These are phyloP conservation scores for Clarireedia sp. DNA, from an alignment of 2,329 filamentous ascomycete genomes.

Conservation along the genomic window DNA sequence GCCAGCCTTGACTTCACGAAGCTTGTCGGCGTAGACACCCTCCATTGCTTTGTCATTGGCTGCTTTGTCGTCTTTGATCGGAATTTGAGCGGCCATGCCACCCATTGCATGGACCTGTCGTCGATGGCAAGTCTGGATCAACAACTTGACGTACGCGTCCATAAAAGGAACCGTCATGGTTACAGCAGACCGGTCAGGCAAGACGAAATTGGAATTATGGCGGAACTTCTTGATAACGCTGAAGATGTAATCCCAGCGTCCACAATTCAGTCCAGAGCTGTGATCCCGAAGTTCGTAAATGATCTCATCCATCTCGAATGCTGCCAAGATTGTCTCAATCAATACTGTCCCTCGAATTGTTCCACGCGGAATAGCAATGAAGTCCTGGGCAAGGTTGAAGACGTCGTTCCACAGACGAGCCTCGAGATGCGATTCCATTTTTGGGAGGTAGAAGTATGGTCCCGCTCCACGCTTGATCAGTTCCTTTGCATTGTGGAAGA, in stretches of 20 bases:
- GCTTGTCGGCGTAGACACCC: conserved; percentile 85
- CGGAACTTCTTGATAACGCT: conserved; percentile 99
- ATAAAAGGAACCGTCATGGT: conserved; percentile 99
- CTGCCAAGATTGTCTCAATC: conserved; percentile 95
- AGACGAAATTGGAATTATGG: conserved; percentile 83
- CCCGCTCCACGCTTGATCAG: conserved; percentile 75
- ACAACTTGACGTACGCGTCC: conserved; percentile 91
- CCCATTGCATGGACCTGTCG: conserved; percentile 98
- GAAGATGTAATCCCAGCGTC: conserved; percentile 99
- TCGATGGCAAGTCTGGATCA: conserved; percentile 97
- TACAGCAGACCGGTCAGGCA: conserved; percentile 82
- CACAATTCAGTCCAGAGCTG: conserved; percentile 93
- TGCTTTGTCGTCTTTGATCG: conserved; percentile 87
- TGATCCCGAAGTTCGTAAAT: conserved; percentile 98
- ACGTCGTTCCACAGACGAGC: conserved; percentile 96
- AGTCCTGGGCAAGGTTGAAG: conserved; percentile 94
- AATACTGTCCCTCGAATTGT: conserved; percentile 92
- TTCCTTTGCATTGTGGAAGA: conserved; percentile 96
- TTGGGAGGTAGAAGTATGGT: conserved; percentile 96
- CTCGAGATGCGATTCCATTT: conserved; percentile 97
- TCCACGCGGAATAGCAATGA: conserved; percentile 78
- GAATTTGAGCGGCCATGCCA: conserved; percentile 97
- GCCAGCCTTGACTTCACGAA: conserved; percentile 88
- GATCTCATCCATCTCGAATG: conserved; percentile 99
- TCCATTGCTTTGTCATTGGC: conserved; percentile 96